A percentile compares a stretch with the other conserved stretches of the same genome.
Conservation (phyloP, 2,329 filamentous ascomycete species). For the Immersiporthe knoxdaviesiana region DNA sequence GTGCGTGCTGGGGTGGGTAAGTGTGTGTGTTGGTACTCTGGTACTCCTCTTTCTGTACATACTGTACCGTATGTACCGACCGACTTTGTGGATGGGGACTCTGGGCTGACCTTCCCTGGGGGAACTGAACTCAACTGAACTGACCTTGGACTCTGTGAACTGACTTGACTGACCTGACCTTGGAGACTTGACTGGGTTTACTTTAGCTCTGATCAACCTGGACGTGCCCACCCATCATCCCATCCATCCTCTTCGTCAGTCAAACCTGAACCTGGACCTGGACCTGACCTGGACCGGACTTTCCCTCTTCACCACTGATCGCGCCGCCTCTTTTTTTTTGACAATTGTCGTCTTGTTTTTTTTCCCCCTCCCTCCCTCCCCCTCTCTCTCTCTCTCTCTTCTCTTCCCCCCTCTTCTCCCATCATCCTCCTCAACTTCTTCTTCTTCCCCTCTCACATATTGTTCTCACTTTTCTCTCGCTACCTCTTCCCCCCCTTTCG, state of each 20-base stretch:
- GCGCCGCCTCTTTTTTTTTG: conserved; percentile 19
- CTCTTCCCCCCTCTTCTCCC: conserved; percentile 1
- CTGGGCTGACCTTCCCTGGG: background rate
- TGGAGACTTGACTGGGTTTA: conserved; percentile 20
- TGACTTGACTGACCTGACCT: background rate
- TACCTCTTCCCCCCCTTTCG: background rate
- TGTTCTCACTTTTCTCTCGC: background rate
- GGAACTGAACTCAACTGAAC: background rate
- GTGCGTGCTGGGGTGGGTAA: conserved; percentile 22
- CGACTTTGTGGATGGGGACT: background rate
- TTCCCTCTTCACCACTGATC: conserved; percentile 19
- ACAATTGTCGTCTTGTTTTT: background rate
- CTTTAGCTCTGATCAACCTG: conserved; percentile 29
- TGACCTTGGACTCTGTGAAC: background rate
- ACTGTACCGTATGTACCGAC: background rate
- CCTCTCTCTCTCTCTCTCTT: conserved; percentile 2
- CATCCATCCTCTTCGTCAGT: conserved; percentile 10
- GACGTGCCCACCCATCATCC: conserved; percentile 26
- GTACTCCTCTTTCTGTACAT: background rate
- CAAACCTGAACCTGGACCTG: conserved; percentile 12
- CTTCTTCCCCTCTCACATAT: background rate
- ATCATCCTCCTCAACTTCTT: background rate
- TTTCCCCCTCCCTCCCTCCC: too few relatives aligned
- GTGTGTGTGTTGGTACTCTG: conserved; percentile 11
- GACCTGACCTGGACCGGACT: conserved; percentile 13